These are phyloP conservation scores for Trichoderma brevicompactum DNA, from an alignment of 2,329 filamentous ascomycete species.

Conservation along the genomic window DNA sequence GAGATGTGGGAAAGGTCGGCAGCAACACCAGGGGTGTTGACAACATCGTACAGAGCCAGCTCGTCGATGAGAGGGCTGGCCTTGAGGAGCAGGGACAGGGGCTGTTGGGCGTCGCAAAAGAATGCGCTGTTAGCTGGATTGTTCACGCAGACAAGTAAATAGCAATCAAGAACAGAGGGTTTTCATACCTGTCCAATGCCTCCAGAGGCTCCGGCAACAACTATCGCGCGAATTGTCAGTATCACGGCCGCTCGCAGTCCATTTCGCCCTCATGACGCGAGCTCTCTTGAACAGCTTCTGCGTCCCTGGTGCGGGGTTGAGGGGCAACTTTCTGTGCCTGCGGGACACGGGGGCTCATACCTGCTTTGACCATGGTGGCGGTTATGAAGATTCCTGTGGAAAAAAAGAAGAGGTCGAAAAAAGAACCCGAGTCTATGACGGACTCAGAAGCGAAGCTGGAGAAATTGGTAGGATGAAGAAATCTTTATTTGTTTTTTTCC, in stretches of 20 bases:
- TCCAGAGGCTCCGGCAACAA: conserved; percentile 94
- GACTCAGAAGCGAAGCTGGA: background rate
- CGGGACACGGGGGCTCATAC: conserved; percentile 2
- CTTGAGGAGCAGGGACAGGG: conserved; percentile 95
- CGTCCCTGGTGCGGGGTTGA: conserved; percentile 28
- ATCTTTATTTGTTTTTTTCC: background rate
- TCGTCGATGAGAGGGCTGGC: conserved; percentile 84
- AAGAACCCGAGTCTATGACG: background rate
- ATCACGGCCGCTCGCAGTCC: background rate
- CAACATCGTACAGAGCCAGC: conserved; percentile 98
- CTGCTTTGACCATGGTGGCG: conserved; percentile 30
- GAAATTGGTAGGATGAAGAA: conserved; percentile 4
- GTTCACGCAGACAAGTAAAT: background rate
- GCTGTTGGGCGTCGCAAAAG: conserved; percentile 55
- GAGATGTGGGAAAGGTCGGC: conserved; percentile 98
- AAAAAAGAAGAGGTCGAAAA: background rate
- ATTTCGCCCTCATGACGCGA: conserved; percentile 13
- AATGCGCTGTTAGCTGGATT: conserved; percentile 7
- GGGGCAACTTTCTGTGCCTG: conserved; percentile 18
- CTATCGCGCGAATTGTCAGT: conserved; percentile 41
- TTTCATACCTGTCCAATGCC: conserved; percentile 91
- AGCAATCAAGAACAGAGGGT: conserved; percentile 35
- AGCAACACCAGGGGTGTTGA: conserved; percentile 96
- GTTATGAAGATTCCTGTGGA: conserved; percentile 1
- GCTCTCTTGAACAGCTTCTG: conserved; percentile 1